phyloP scores from a whole-genome alignment of 305 asterid species.

The Fraxinus platypoda region DNA sequence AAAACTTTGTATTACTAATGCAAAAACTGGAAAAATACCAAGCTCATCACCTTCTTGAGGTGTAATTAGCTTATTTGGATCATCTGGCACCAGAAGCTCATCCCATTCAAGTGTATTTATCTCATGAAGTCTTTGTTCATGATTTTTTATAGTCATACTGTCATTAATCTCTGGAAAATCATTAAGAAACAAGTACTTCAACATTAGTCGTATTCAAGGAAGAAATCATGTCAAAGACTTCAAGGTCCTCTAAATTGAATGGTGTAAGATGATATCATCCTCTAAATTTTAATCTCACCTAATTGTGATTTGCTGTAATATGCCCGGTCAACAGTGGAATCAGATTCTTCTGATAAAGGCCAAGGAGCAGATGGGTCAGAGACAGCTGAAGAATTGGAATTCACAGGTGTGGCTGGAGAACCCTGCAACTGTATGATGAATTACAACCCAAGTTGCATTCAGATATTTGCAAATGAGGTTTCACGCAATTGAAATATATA shows the following conservation, averaged over 20 bases:
- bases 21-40: not conserved
- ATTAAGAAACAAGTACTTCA: conserved; percentile 14
- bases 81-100: conserved; percentile 76
- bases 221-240: conserved; percentile 11
- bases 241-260: not conserved
- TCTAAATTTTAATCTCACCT: conserved; percentile 21
- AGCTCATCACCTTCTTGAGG: conserved; percentile 56
- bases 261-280: not conserved
- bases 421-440: conserved; percentile 48
- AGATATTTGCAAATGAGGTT: not conserved
- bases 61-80: conserved; percentile 48
- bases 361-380: conserved; percentile 39
- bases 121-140: conserved; percentile 76
- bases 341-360: conserved; percentile 46
- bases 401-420: conserved; percentile 66
- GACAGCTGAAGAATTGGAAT: conserved; percentile 39
- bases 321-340: conserved; percentile 35
- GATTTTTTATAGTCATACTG: conserved; percentile 45
- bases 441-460: conserved; percentile 16
- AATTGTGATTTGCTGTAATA: conserved; percentile 23
- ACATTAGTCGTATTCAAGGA: conserved; percentile 22
- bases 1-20: not conserved
- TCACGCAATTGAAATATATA: not conserved
- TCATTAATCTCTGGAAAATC: conserved; percentile 53
- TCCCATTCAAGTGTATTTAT: conserved; percentile 98